phyloP scores from a whole-genome alignment of 2,329 filamentous ascomycete species.

The Colletotrichum ledebouriae region DNA sequence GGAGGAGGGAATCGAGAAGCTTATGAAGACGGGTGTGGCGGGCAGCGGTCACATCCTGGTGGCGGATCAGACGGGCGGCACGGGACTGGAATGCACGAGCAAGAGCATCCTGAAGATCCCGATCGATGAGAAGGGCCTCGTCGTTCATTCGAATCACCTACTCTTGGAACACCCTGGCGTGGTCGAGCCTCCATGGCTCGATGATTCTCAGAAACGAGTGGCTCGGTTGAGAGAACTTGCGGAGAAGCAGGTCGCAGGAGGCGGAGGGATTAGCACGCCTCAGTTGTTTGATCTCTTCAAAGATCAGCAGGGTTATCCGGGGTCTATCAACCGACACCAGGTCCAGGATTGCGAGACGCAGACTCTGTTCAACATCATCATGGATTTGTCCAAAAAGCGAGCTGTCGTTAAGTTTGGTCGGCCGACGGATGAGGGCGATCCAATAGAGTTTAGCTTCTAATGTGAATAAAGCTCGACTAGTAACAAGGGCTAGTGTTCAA shows the following conservation, averaged over 20 bases:
- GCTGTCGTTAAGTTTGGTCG: not conserved
- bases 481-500: too few relatives aligned
- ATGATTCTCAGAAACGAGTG: conserved; percentile 48
- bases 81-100: conserved; percentile 37
- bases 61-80: conserved; percentile 21
- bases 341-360: conserved; percentile 43
- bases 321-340: conserved; percentile 49
- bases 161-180: conserved; percentile 48
- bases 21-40: conserved; percentile 28
- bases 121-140: conserved; percentile 18
- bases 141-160: conserved; percentile 40
- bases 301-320: conserved; percentile 48
- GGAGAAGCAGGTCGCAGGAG: conserved; percentile 18
- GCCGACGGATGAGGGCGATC: not conserved
- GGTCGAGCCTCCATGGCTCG: conserved; percentile 49
- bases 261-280: conserved; percentile 26
- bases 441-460: not conserved
- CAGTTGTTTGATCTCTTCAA: conserved; percentile 45
- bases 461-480: not conserved
- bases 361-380: conserved; percentile 51
- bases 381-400: not conserved
- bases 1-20: conserved; percentile 15
- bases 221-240: conserved; percentile 47
- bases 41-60: conserved; percentile 38
- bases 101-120: conserved; percentile 17